Percentiles rank a stretch among this genome's conserved stretches.
phyloP scores from a whole-genome alignment of 768 basidiomycete species.

The Pholiota microspora region DNA sequence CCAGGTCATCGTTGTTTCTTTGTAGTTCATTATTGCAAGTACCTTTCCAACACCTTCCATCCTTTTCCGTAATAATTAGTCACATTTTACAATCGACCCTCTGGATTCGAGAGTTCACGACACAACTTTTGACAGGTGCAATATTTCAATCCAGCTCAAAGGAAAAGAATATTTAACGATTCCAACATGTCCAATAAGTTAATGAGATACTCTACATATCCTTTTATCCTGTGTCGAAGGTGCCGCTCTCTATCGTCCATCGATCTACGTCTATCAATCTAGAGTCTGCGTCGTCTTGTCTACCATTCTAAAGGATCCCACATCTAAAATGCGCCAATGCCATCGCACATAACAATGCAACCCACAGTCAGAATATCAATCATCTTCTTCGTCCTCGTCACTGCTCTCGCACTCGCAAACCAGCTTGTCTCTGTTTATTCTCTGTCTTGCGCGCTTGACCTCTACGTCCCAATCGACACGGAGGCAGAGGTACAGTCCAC shows the following conservation, averaged over 20 bases:
- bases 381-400: not conserved
- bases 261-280: not conserved
- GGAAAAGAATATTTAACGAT: too few species aligned
- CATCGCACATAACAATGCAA: not conserved
- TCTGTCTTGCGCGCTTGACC: slow-evolving; percentile 54
- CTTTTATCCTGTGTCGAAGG: not conserved
- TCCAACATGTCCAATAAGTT: too few species aligned
- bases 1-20: too few species aligned
- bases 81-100: too few species aligned
- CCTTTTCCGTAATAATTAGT: too few species aligned
- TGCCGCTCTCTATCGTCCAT: not conserved
- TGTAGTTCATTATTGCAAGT: too few species aligned
- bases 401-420: not conserved
- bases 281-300: not conserved
- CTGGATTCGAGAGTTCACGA: too few species aligned
- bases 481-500: slow-evolving; percentile 54
- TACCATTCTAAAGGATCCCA: not conserved
- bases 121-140: too few species aligned
- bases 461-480: slow-evolving; percentile 69
- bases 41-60: too few species aligned
- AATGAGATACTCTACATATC: not conserved
- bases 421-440: slow-evolving; percentile 17
- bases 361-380: not conserved
- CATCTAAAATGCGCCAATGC: not conserved
- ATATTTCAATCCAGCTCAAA: too few species aligned